phyloP scores from a whole-genome alignment of 768 basidiomycete genomes.

The Lentinula edodes region DNA sequence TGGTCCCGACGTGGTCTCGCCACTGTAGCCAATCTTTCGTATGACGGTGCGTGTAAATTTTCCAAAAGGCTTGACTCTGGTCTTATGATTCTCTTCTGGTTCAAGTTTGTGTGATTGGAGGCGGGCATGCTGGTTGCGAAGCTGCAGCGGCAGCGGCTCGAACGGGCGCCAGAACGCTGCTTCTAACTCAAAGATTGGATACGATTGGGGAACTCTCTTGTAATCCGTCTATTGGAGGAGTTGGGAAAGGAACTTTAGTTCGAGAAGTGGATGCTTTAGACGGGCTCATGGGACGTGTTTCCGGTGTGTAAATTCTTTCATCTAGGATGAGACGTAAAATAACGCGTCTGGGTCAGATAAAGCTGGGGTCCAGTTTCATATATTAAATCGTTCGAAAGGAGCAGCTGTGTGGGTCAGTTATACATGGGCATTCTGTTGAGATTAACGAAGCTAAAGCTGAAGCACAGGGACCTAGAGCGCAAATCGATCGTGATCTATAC shows the following conservation, averaged over 20 bases:
- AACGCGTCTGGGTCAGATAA: slow-evolving; percentile 45
- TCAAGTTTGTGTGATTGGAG: slow-evolving; percentile 80
- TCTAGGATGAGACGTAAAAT: not conserved
- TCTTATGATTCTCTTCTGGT: not conserved
- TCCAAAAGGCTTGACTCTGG: not conserved
- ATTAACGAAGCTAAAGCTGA: not conserved
- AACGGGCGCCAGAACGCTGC: slow-evolving; percentile 72
- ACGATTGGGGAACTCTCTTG: slow-evolving; percentile 84
- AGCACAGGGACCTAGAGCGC: slow-evolving; percentile 79
- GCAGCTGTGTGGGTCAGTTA: slow-evolving; percentile 81
- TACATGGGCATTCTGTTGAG: not conserved
- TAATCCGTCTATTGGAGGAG: slow-evolving; percentile 88
- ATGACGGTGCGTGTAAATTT: not conserved
- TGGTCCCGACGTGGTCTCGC: not conserved
- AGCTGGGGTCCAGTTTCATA: slow-evolving; percentile 85
- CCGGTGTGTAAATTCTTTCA: slow-evolving; percentile 43
- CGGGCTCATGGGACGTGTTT: slow-evolving; percentile 78
- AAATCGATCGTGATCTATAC: slow-evolving; percentile 83
- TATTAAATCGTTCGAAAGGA: slow-evolving; percentile 81
- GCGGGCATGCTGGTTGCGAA: slow-evolving; percentile 91
- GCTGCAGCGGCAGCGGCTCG: slow-evolving; percentile 87
- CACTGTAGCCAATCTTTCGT: not conserved
- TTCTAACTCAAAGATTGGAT: slow-evolving; percentile 77
- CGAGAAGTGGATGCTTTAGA: slow-evolving; percentile 88
- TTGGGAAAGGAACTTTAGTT: slow-evolving; percentile 91